Conservation (phyloP, 805 yeast genomes). For the Myxozyma mucilagina region DNA sequence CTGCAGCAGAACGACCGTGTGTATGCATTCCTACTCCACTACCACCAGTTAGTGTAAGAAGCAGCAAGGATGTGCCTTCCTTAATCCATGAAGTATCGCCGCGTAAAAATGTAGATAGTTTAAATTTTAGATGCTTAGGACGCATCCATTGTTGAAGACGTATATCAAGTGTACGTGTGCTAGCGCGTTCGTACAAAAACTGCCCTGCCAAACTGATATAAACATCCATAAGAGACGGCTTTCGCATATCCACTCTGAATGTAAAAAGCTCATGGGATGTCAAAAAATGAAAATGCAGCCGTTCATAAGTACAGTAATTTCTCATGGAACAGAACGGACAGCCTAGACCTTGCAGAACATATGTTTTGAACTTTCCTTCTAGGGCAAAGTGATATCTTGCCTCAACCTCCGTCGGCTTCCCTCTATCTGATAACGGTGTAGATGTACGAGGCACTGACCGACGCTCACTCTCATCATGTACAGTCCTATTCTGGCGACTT, state of each 20-base stretch:
- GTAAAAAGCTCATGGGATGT: conserved; percentile 24
- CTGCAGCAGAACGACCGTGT: background rate
- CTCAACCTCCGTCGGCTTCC: conserved; percentile 6
- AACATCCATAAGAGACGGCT: conserved; percentile 19
- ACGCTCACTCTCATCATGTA: background rate
- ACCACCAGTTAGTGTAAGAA: background rate
- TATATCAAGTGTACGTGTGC: conserved; percentile 16
- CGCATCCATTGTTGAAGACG: conserved; percentile 20
- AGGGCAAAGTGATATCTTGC: conserved; percentile 25
- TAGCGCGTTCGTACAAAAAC: conserved; percentile 23
- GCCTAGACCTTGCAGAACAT: conserved; percentile 14
- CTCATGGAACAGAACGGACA: conserved; percentile 27
- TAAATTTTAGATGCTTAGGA: conserved; percentile 16
- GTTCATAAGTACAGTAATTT: conserved; percentile 12
- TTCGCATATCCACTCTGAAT: conserved; percentile 20
- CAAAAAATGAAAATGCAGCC: conserved; percentile 24
- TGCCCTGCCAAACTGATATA: conserved; percentile 20
- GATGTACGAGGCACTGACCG: conserved; percentile 5
- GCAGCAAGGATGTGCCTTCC: conserved; percentile 12
- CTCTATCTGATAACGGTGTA: conserved; percentile 14
- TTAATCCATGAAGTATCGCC: conserved; percentile 26
- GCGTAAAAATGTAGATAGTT: conserved; percentile 4
- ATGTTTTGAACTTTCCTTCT: conserved; percentile 22
- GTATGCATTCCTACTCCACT: background rate
- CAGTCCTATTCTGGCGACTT: background rate